A percentile compares a stretch with the other conserved stretches of the same genome.
phyloP scores from a whole-genome alignment of 768 basidiomycete genomes.

The Phanerodontia chrysosporium region DNA sequence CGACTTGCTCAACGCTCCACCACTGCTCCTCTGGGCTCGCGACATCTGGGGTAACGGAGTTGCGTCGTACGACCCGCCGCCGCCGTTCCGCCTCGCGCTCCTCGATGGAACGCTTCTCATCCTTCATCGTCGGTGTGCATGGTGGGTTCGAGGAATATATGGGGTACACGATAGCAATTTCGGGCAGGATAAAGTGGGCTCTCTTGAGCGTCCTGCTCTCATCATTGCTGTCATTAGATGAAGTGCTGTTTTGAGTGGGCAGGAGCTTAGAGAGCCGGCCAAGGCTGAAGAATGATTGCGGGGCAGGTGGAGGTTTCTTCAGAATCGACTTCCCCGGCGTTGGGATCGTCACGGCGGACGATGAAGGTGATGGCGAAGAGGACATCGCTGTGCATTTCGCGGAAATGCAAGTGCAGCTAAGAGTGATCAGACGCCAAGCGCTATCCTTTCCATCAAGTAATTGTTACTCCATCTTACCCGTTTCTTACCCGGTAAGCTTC shows the following conservation, averaged over 20 bases:
- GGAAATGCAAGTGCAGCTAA: constrained; percentile 1
- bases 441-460: neutral
- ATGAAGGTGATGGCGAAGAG: constrained; percentile 61
- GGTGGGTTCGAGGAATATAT: constrained; percentile 85
- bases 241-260: constrained; percentile 42
- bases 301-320: constrained; percentile 68
- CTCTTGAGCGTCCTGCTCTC: constrained; percentile 67
- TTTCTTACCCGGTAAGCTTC: neutral
- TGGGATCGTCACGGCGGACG: constrained; percentile 77
- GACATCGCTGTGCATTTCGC: constrained; percentile 24
- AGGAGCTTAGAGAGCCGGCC: constrained; percentile 67
- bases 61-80: constrained; percentile 58
- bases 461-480: neutral
- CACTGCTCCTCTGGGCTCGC: constrained; percentile 46
- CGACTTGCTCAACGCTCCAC: constrained; percentile 85
- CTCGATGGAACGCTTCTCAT: constrained; percentile 80
- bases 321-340: constrained; percentile 79
- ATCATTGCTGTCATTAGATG: constrained; percentile 31
- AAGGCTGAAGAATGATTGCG: constrained; percentile 61
- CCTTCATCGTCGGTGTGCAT: constrained; percentile 69
- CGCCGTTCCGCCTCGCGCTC: constrained; percentile 69
- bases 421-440: neutral
- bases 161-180: constrained; percentile 85
- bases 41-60: constrained; percentile 26
- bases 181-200: constrained; percentile 88